Base-by-base conservation (phyloP, 148 eudicot genomes). In the Vaccinium darrowii region DNA sequence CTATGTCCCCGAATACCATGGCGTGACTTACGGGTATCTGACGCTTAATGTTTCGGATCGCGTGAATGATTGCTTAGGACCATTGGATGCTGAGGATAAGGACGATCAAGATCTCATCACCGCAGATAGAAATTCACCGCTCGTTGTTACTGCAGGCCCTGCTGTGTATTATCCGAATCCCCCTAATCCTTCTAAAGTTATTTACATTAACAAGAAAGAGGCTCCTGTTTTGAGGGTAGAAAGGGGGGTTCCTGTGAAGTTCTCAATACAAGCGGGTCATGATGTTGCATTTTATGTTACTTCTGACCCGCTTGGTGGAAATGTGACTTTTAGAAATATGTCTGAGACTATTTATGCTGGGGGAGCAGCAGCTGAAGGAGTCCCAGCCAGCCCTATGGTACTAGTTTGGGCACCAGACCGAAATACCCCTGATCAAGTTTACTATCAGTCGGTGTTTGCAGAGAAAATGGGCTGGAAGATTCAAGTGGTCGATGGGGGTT, bases 391-490 rank as follows among this genome's bases (percentile, higher is more conserved):
- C 82, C 99, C 99, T 14, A 89, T 84, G 84, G 98, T 93, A 69
- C 81, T 96, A 86, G 75, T 52, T 53, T 96, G 99, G 99, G 89
- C 95, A 56, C 99, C 99, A 39, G 91, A 94, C 73, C 88, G 99
- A 81, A 96, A 96, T 87, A 96, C 98, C 25, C 99, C 99, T 0
- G 96, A 94, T 86, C 92, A 89, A 50, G 92, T 96, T 52, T 96
- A 89, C 76, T 96, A 94, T 86, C 99, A 96, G 75, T 94, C 98
- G 78, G 88, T 89, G 54, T 96, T 86, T 81, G 88, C 89, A 23
- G 94, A 88, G 80, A 96, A 96, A 82, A 94, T 96, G 99, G 99
- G 99, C 39, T 96, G 99, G 99, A 96, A 92, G 88, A 92, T 96
- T 85, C 95, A 94, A 89, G 99, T 96, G 71, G 99, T 96, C 74